These are phyloP conservation scores for Acanthamoeba royreba DNA, from an alignment of 208 protist genomes.

Conservation along the genomic window DNA sequence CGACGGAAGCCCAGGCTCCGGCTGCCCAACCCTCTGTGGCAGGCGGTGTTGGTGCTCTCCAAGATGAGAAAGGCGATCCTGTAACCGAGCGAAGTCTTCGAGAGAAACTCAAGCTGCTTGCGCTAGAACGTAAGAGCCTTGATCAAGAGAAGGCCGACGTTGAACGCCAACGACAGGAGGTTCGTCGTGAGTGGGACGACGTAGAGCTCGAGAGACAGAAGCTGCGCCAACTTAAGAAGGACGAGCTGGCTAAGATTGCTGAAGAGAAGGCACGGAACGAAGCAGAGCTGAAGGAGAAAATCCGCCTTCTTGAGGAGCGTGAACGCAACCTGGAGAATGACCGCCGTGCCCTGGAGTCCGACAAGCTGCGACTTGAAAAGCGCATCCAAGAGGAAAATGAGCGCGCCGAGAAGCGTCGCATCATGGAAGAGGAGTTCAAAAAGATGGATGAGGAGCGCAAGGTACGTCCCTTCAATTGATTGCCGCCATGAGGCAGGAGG, in stretches of 20 bases:
- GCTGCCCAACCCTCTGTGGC: neutral
- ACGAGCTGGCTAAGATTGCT: neutral
- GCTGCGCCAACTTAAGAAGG: neutral
- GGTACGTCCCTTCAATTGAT: too few species aligned
- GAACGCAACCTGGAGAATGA: slow-evolving; percentile 5
- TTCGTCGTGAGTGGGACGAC: neutral
- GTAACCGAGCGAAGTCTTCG: neutral
- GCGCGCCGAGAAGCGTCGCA: neutral
- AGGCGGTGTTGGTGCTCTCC: neutral
- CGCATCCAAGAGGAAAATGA: slow-evolving; percentile 9
- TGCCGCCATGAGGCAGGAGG: too few species aligned
- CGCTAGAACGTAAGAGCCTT: neutral
- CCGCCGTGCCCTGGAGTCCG: neutral
- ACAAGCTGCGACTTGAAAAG: slow-evolving; percentile 4
- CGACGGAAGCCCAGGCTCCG: neutral
- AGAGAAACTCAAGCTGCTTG: slow-evolving; percentile 1
- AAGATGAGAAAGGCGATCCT: neutral
- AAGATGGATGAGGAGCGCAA: slow-evolving; percentile 4
- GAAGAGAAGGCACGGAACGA: neutral
- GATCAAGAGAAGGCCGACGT: neutral
- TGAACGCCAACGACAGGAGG: neutral
- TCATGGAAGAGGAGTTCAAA: slow-evolving; percentile 12
- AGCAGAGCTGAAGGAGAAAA: neutral
- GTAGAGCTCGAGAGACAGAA: neutral
- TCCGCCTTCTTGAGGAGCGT: neutral